phyloP scores from a whole-genome alignment of 805 yeast genomes.

The Metschnikowia shivogae region DNA sequence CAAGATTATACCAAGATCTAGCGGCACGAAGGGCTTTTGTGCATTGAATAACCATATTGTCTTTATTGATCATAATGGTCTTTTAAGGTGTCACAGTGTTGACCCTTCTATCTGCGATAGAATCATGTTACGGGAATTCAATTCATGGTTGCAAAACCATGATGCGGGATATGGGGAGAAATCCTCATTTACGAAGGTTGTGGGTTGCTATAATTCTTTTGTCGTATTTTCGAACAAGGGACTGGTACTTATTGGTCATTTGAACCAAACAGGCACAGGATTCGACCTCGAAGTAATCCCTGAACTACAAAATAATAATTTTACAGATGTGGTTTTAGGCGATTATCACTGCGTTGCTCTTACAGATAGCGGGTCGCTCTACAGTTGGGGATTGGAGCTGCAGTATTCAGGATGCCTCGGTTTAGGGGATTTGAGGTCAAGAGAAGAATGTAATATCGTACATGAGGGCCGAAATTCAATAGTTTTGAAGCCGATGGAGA shows the following conservation, averaged over 20 bases:
- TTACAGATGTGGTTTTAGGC: slow-evolving; percentile 60
- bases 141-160: slow-evolving; percentile 25
- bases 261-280: neutral
- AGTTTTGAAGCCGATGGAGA: slow-evolving; percentile 37
- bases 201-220: slow-evolving; percentile 52
- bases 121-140: slow-evolving; percentile 26
- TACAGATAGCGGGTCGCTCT: slow-evolving; percentile 51
- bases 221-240: slow-evolving; percentile 54
- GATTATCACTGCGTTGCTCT: slow-evolving; percentile 69
- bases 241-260: slow-evolving; percentile 23
- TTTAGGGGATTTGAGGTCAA: slow-evolving; percentile 30
- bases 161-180: slow-evolving; percentile 13
- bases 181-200: slow-evolving; percentile 45
- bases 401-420: slow-evolving; percentile 69
- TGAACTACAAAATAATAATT: slow-evolving; percentile 44
- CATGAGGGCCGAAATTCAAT: slow-evolving; percentile 13
- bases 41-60: slow-evolving; percentile 52
- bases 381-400: slow-evolving; percentile 68
- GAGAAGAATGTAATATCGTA: slow-evolving; percentile 10
- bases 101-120: slow-evolving; percentile 9
- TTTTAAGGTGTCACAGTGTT: slow-evolving; percentile 23
- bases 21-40: slow-evolving; percentile 47
- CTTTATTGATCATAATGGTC: slow-evolving; percentile 45
- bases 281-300: slow-evolving; percentile 30
- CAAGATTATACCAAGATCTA: slow-evolving; percentile 38